Evolutionary conservation across 805 yeast species (phyloP), one percentile per base, ranked within the genome.

Genomic region (Naumovozyma dairenensis): DNA sequence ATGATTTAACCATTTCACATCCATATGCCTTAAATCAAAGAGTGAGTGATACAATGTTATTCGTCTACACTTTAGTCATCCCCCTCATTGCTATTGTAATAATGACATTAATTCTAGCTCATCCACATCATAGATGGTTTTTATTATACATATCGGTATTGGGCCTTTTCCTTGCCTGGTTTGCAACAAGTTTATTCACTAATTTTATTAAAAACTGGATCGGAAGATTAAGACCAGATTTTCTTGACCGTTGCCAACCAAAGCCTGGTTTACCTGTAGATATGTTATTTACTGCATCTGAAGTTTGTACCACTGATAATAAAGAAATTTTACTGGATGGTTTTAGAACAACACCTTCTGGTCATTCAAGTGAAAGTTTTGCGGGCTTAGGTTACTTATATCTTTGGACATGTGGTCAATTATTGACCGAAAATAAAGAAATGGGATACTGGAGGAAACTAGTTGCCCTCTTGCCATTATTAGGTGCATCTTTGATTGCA

Each of bases 211-310:
- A 89, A 61, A 76, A 80, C 51, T 75, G 82, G 74, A 73, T 89
- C 35, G 96, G 96, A 4, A 71, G 96, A 51, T 83, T 80, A 40
- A 67, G 98, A 39, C 98, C 98, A 0, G 98, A 89, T 58, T 83
- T 87, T 53, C 59, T 89, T 33, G 83, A 86, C 5, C 69, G 97
- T 45, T 89, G 97, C 56, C 52, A 67, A 15, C 96, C 96, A 4
- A 62, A 60, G 21, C 56, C 59, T 2, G 77, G 63, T 32, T 68
- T 87, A 0, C 78, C 86, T 1, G 45, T 60, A 14, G 63, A 73
- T 45, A 61, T 66, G 1, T 44, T 77, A 45, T 79, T 76, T 16
- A 65, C 49, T 34, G 83, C 86, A 1, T 63, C 62, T 25, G 85
- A 79, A 36, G 79, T 74, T 1, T 79, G 85, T 43, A 79, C 87